Percentiles rank a stretch among this genome's conserved stretches.
Evolutionary conservation across 2,329 filamentous ascomycete species (phyloP).

Genomic region (Ceratocystis papillata): DNA sequence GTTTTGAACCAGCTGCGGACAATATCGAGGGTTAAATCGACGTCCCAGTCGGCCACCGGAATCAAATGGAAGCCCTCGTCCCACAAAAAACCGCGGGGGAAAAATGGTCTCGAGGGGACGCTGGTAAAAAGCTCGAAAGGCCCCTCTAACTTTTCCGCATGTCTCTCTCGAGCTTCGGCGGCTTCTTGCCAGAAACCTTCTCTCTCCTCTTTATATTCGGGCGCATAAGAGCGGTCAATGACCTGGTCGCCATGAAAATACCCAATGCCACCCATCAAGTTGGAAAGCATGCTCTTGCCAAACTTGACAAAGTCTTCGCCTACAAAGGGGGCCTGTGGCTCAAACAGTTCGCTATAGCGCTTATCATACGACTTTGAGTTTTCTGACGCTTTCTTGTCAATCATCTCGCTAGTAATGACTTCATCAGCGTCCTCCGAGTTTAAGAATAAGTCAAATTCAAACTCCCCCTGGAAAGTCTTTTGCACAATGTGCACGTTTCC

Average conservation of each 20-base stretch:
- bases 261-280: constrained; percentile 83
- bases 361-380: constrained; percentile 59
- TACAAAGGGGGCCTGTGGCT: constrained; percentile 65
- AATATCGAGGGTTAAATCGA: constrained; percentile 76
- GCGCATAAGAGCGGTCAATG: constrained; percentile 81
- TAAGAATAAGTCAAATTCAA: constrained; percentile 89
- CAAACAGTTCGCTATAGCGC: constrained; percentile 59
- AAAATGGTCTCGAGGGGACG: constrained; percentile 88
- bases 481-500: constrained; percentile 85
- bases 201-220: constrained; percentile 87
- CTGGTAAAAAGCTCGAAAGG: constrained; percentile 84
- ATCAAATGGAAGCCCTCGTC: constrained; percentile 95
- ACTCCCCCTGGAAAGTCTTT: constrained; percentile 79
- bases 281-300: constrained; percentile 84
- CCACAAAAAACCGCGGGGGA: constrained; percentile 93
- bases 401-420: constrained; percentile 46
- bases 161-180: constrained; percentile 62
- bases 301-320: constrained; percentile 64
- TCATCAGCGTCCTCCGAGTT: constrained; percentile 54
- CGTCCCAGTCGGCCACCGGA: constrained; percentile 87
- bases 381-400: constrained; percentile 58
- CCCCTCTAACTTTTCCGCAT: constrained; percentile 59
- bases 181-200: constrained; percentile 94
- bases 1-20: constrained; percentile 91
- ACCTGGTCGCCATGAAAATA: constrained; percentile 87